Evolutionary conservation across 2,329 filamentous ascomycete species (phyloP).

Genomic region (Plectosphaerella cucumerina): DNA sequence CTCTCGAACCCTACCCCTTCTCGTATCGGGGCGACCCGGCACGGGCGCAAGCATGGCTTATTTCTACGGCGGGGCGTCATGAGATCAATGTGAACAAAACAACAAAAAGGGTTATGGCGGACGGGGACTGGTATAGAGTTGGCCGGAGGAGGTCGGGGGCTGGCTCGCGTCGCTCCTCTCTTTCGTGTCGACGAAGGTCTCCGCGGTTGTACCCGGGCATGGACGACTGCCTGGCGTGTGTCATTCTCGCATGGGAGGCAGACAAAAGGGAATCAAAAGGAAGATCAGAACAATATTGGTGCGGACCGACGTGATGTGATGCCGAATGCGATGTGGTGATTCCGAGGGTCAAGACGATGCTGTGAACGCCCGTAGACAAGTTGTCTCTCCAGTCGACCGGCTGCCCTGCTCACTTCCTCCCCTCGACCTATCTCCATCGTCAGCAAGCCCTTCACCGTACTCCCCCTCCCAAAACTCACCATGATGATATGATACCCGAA

Average conservation of each 20-base stretch:
- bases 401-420: conserved; percentile 31
- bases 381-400: neutral
- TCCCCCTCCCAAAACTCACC: conserved; percentile 40
- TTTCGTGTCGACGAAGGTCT: conserved; percentile 17
- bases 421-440: conserved; percentile 28
- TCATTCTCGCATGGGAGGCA: conserved; percentile 25
- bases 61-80: neutral
- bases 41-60: too few relatives aligned
- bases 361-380: neutral
- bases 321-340: conserved; percentile 4
- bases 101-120: conserved; percentile 3
- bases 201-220: conserved; percentile 37
- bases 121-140: conserved; percentile 29
- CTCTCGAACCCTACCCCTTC: neutral
- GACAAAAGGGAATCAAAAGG: conserved; percentile 32
- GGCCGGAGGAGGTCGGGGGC: conserved; percentile 24
- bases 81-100: neutral
- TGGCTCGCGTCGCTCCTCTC: too few relatives aligned
- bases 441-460: neutral
- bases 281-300: conserved; percentile 10
- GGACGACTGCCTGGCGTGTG: conserved; percentile 31
- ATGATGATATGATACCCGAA: conserved; percentile 81
- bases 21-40: neutral
- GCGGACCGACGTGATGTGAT: conserved; percentile 1
- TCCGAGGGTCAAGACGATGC: too few relatives aligned